Conservation (phyloP, 805 yeast species). For the Ogataea paraovalis region DNA sequence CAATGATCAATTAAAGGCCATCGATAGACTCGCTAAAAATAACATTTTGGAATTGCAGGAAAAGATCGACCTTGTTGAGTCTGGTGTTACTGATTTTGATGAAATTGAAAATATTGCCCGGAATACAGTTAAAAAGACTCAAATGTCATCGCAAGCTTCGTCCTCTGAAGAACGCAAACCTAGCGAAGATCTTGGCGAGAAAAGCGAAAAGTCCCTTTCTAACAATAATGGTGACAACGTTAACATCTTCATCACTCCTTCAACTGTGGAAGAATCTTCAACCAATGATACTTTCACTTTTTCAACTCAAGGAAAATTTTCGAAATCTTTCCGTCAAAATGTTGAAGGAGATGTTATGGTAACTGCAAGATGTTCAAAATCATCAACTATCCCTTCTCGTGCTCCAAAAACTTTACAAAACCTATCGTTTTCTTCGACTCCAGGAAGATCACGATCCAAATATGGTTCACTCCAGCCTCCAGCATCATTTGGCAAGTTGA, state of each 20-base stretch:
- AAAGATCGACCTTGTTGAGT: slow-evolving; percentile 2
- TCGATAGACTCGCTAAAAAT: slow-evolving; percentile 6
- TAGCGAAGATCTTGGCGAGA: too few relatives aligned
- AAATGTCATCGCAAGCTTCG: not conserved
- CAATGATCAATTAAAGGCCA: slow-evolving; percentile 6
- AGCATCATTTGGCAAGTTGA: not conserved
- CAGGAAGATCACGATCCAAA: slow-evolving; percentile 1
- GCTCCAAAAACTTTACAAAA: not conserved
- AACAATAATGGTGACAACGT: not conserved
- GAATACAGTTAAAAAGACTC: not conserved
- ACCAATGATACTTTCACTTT: not conserved
- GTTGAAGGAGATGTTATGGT: not conserved
- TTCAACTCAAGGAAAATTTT: not conserved
- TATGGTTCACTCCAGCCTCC: not conserved
- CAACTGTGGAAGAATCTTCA: not conserved
- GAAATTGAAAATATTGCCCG: not conserved
- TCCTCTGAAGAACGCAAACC: too few relatives aligned
- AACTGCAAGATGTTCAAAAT: not conserved
- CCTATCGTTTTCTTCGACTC: slow-evolving; percentile 8
- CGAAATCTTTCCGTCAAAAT: slow-evolving; percentile 3
- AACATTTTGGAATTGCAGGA: slow-evolving; percentile 7
- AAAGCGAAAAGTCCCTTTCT: too few relatives aligned
- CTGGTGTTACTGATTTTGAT: slow-evolving; percentile 10
- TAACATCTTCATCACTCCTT: not conserved
- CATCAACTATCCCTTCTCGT: not conserved